Conservation (phyloP, 2,329 filamentous ascomycete genomes). For the Colletotrichum agaves region DNA sequence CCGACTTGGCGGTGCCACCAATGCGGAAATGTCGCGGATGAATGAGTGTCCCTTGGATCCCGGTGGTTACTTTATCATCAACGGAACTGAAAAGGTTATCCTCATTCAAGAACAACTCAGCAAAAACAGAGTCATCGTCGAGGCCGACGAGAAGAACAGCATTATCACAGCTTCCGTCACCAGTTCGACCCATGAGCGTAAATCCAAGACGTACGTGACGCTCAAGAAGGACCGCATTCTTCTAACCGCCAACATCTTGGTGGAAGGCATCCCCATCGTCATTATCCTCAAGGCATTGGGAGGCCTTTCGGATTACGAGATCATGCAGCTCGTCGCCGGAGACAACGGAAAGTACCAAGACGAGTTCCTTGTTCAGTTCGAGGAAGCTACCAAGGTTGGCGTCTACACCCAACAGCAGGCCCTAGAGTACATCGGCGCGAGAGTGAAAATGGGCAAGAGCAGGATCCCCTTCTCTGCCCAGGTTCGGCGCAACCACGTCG, state of each 20-base stretch:
- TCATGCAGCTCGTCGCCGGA: slow-evolving; percentile 89
- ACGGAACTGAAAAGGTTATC: slow-evolving; percentile 98
- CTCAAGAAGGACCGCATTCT: slow-evolving; percentile 93
- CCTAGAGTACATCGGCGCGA: slow-evolving; percentile 87
- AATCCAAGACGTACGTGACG: slow-evolving; percentile 96
- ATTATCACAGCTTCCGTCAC: slow-evolving; percentile 96
- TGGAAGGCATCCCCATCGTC: slow-evolving; percentile 94
- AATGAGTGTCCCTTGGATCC: slow-evolving; percentile 97
- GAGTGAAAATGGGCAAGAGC: slow-evolving; percentile 85
- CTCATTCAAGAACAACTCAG: slow-evolving; percentile 98
- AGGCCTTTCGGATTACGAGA: slow-evolving; percentile 93
- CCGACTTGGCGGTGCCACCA: slow-evolving; percentile 83
- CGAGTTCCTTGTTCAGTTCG: slow-evolving; percentile 94
- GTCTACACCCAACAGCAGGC: slow-evolving; percentile 96
- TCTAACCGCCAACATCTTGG: slow-evolving; percentile 91
- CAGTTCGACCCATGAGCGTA: slow-evolving; percentile 96
- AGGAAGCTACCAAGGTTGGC: slow-evolving; percentile 84
- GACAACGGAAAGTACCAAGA: slow-evolving; percentile 91
- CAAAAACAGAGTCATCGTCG: slow-evolving; percentile 98
- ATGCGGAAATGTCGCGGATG: slow-evolving; percentile 88
- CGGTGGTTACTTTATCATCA: slow-evolving; percentile 97
- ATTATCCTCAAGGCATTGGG: slow-evolving; percentile 94
- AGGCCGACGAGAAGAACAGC: slow-evolving; percentile 90
- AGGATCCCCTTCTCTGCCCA: slow-evolving; percentile 60
- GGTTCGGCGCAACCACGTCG: slow-evolving; percentile 80